phyloP scores from a whole-genome alignment of 225 moss, liverwort and hornwort species.

The Pseudoscleropodium purum region DNA sequence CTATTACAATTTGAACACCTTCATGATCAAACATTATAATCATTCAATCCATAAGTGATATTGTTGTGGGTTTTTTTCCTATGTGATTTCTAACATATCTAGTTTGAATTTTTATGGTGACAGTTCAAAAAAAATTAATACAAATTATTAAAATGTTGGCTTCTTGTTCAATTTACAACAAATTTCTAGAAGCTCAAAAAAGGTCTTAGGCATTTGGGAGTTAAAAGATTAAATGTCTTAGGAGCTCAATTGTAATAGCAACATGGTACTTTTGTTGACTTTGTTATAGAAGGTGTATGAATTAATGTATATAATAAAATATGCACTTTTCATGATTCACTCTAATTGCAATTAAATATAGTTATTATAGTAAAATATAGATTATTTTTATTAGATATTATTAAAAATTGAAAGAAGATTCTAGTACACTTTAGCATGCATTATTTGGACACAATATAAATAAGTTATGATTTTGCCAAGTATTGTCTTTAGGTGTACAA shows the following conservation, averaged over 20 bases:
- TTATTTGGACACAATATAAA: background rate
- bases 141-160: no score
- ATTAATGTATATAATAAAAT: background rate
- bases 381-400: background rate
- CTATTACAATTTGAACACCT: no score
- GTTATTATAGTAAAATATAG: background rate
- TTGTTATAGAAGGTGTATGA: background rate
- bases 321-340: background rate
- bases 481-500: background rate
- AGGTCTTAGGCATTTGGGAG: no score
- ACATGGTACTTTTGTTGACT: background rate
- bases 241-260: background rate
- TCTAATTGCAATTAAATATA: background rate
- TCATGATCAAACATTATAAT: no score
- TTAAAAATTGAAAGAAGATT: background rate
- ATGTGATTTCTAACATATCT: no score
- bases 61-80: no score
- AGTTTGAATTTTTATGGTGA: no score
- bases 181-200: no score
- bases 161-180: no score
- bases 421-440: accelerated
- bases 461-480: background rate
- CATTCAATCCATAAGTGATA: no score
- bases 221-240: no score
- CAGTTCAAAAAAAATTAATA: no score